Evolutionary conservation across 768 basidiomycete species (phyloP), one percentile per base, ranked within the genome.

Genomic region (Termitomyces sp.): DNA sequence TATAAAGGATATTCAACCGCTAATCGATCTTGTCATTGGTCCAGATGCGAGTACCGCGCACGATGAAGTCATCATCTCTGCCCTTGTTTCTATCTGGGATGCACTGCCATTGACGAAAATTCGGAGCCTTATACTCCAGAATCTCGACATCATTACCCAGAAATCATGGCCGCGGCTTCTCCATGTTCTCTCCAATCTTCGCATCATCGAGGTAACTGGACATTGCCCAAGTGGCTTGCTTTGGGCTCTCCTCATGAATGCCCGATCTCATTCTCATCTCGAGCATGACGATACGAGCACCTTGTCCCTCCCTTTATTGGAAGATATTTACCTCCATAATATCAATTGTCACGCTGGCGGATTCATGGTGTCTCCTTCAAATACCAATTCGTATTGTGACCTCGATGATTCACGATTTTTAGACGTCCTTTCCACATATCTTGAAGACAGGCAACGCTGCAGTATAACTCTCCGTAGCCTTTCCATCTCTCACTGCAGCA

Each of bases 391-490:
- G 1, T 64, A 71, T 50, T 61, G 48, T 49, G 71, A 75, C 53
- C 63, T 73, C 44, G 75, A 75, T 58, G 74, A 77, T 57, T 75
- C 74, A 9, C 65, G 71, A 17, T 77, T 75, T 58, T 64, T 77
- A 43, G 74, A 77, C 41, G 74, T 77, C 3, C 63, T 74, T 15
- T 60, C 67, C 19, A 63, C 69, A 10, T 68, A 66, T 44, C 60
- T 77, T 17, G 63, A 62, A 48, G 65, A 70, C 44, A 67, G 75
- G 1, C 63, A 64, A 15, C 64, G 56, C 38, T 69, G 69, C 48
- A 63, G 61, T 21, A 50, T 69, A 10, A 62, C 59, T 40, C 50
- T 73, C 12, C 68, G 74, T 35, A 75, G 73, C 53, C 54, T 75
- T n/a, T 71, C 70, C 37, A 64, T 77, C 50, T 66, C 72, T 5